Percentiles rank a stretch among this genome's conserved stretches.
These are phyloP conservation scores for Colletotrichum sp. DNA, from an alignment of 2,329 filamentous ascomycete genomes.

Conservation along the genomic window DNA sequence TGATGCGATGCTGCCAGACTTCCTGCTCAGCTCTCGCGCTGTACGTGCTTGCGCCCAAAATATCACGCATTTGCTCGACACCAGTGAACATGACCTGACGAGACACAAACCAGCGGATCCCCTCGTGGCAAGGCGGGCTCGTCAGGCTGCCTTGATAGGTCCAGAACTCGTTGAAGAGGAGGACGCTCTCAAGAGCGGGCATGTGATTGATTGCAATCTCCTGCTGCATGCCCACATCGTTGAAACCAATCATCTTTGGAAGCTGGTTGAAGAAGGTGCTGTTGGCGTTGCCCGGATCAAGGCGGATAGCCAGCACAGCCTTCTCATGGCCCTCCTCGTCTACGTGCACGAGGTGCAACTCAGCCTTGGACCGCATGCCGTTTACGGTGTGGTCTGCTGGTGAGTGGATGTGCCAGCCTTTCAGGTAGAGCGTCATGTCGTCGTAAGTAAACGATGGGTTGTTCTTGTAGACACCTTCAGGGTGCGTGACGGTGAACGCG, in stretches of 20 bases:
- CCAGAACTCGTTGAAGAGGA: slow-evolving; percentile 49
- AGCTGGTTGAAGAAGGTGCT: slow-evolving; percentile 47
- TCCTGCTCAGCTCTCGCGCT: slow-evolving; percentile 48
- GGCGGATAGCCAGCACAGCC: slow-evolving; percentile 50
- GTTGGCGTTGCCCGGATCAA: slow-evolving; percentile 45
- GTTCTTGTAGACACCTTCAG: slow-evolving; percentile 37
- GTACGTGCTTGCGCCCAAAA: slow-evolving; percentile 49
- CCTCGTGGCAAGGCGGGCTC: slow-evolving; percentile 51
- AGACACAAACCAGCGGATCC: slow-evolving; percentile 44
- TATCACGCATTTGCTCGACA: slow-evolving; percentile 50
- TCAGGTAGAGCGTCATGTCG: slow-evolving; percentile 50
- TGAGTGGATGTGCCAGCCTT: slow-evolving; percentile 56
- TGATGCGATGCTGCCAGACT: slow-evolving; percentile 52
- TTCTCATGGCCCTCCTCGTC: slow-evolving; percentile 42
- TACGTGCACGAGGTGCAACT: slow-evolving; percentile 54
- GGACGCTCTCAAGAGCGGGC: slow-evolving; percentile 38
- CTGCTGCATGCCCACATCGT: slow-evolving; percentile 28
- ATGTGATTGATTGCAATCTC: slow-evolving; percentile 31
- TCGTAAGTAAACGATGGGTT: slow-evolving; percentile 49
- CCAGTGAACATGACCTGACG: slow-evolving; percentile 38
- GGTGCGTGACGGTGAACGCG: slow-evolving; percentile 42
- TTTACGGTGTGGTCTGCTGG: slow-evolving; percentile 54
- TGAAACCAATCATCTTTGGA: slow-evolving; percentile 41
- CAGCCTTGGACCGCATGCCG: slow-evolving; percentile 46
- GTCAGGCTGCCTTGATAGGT: slow-evolving; percentile 53